Evolutionary conservation across 805 yeast genomes (phyloP).

Genomic region (Yarrowia sp.): DNA sequence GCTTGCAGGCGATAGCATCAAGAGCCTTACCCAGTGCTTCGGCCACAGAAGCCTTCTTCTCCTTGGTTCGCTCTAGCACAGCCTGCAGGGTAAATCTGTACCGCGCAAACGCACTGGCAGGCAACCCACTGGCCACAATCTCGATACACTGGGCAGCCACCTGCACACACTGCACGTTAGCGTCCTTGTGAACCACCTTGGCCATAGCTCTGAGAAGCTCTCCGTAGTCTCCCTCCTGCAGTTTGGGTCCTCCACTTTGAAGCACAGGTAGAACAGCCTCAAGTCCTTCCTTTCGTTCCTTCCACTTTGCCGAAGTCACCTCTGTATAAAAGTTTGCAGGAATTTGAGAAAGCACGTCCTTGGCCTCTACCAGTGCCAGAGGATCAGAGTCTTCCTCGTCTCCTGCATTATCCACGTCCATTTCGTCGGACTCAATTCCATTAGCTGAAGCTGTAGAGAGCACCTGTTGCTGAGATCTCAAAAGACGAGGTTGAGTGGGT

Average conservation of each 20-base stretch:
- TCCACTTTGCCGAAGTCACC: constrained; percentile 78
- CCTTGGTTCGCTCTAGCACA: constrained; percentile 82
- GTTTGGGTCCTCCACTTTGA: constrained; percentile 56
- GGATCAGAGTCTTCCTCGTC: constrained; percentile 62
- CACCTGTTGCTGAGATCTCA: constrained; percentile 61
- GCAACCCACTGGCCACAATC: constrained; percentile 69
- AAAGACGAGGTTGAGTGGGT: constrained; percentile 60
- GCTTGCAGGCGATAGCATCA: constrained; percentile 57
- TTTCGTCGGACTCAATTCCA: constrained; percentile 41
- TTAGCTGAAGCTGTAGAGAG: constrained; percentile 47
- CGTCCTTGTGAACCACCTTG: constrained; percentile 78
- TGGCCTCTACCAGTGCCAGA: constrained; percentile 72
- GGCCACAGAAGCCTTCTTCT: constrained; percentile 79
- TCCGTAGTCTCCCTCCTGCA: constrained; percentile 67
- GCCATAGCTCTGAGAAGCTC: constrained; percentile 68
- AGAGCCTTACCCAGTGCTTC: constrained; percentile 73
- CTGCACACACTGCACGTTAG: constrained; percentile 85
- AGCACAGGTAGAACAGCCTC: constrained; percentile 60
- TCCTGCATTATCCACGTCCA: constrained; percentile 43
- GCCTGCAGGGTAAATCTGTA: constrained; percentile 66
- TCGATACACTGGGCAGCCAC: constrained; percentile 73
- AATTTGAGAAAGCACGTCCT: constrained; percentile 66
- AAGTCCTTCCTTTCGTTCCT: constrained; percentile 85
- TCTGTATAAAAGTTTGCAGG: constrained; percentile 67
- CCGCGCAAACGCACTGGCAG: constrained; percentile 57